Conservation (phyloP, 1,284 basidiomycete species). For the Taiwanofungus camphoratus region DNA sequence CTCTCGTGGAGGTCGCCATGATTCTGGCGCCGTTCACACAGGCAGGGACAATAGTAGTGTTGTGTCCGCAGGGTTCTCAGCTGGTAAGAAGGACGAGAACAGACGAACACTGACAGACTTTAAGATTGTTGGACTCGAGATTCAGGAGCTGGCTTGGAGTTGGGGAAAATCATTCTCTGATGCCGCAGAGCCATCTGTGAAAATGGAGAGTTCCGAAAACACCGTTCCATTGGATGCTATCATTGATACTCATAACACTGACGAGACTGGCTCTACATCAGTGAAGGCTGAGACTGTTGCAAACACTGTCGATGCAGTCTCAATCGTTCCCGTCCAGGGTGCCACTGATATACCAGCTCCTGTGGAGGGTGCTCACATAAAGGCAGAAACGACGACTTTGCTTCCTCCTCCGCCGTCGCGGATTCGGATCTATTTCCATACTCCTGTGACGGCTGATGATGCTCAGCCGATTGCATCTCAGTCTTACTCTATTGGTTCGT, state of each 20-base stretch:
- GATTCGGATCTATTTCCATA: slow-evolving; percentile 84
- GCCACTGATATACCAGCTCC: slow-evolving; percentile 17
- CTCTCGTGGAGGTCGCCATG: slow-evolving; percentile 48
- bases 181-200: slow-evolving; percentile 17
- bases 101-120: slow-evolving; percentile 91
- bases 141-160: slow-evolving; percentile 66
- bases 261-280: slow-evolving; percentile 11
- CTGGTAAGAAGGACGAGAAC: slow-evolving; percentile 75
- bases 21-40: slow-evolving; percentile 34
- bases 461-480: slow-evolving; percentile 62
- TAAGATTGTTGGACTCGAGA: slow-evolving; percentile 87
- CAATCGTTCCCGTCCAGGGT: neutral
- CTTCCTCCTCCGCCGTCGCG: slow-evolving; percentile 59
- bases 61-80: slow-evolving; percentile 21
- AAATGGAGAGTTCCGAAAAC: slow-evolving; percentile 21
- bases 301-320: slow-evolving; percentile 3
- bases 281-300: slow-evolving; percentile 17
- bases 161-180: slow-evolving; percentile 56
- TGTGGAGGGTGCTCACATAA: slow-evolving; percentile 17
- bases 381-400: slow-evolving; percentile 26
- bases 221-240: slow-evolving; percentile 13
- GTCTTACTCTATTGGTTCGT: slow-evolving; percentile 34
- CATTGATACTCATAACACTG: slow-evolving; percentile 13
- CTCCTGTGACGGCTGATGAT: slow-evolving; percentile 74
- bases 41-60: slow-evolving; percentile 29